Evolutionary conservation across 805 yeast genomes (phyloP), one percentile per base, ranked within the genome.

Genomic region (Starmerella ratchasimensis): DNA sequence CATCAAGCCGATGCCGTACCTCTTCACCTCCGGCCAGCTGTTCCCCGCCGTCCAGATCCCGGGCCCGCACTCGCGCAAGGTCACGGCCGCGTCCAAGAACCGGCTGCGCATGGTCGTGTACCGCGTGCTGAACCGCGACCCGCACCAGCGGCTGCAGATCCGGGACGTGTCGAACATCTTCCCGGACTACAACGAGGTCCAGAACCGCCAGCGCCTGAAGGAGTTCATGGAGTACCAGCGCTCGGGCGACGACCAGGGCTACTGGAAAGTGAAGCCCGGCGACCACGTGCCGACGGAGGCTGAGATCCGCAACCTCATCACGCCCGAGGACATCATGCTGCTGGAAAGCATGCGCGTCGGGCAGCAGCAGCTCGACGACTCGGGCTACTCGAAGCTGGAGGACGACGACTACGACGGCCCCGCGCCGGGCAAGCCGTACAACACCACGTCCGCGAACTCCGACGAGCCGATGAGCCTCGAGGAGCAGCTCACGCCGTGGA

Each of bases 181-280:
- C 55, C 97, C 98, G 0, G 97, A 84, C 49, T 96, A 86, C 58
- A 86, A 80, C 53, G 97, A 90, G 53, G 86, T 88, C 82, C 98
- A 90, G 57, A 88, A 83, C 55, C 71, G 98, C 50, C 97, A 88
- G 60, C 68, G 95, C 44, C 67, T 90, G 39, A 90, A 90, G 58
- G 98, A 90, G 60, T 90, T 90, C 51, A 90, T 90, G 98, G 96
- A 86, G 52, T 90, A 81, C 52, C 96, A 88, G 60, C 68, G 96
- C 50, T 74, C 78, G 27, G 97, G 97, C 10, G 82, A 78, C 6
- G 96, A 86, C 57, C 94, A 84, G 49, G 95, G 96, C 0, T 80
- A 64, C 52, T 90, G 98, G 98, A 88, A 84, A 53, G 66, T 90
- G 41, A 82, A 82, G 51, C 66, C 70, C 1, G 61, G 65, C 3